Base-by-base conservation (phyloP, 768 basidiomycete genomes). In the Boletus subparvulus region DNA sequence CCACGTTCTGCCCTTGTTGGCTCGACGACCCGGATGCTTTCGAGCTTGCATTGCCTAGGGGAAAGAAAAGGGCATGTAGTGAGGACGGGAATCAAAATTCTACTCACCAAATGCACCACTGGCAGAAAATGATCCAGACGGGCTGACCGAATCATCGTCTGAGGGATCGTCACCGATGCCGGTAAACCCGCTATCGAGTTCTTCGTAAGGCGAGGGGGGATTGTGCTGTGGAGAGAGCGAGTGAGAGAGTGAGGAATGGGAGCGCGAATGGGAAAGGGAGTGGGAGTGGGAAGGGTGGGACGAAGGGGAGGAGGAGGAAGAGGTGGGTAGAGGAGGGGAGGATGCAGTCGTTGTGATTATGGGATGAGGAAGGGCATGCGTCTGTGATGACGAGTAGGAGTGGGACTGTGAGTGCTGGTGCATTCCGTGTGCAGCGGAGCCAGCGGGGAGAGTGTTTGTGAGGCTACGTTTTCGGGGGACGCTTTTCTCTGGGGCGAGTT, bases 381-480 rank as follows among this genome's bases (percentile, higher is more conserved):
- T 56, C 13, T 60, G 64, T 56, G 65, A 35, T 5, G 67, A 36
- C 40, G 67, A 49, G 42, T 55, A 60, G 10, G 71, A 58, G 28
- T 72, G 65, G 6, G 69, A 71, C 0, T 70, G 69, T 0, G 69
- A 63, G 24, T 71, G 70, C 3, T 62, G 61, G 42, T 68, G 69
- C 41, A 61, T 47, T 54, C 44, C n/a, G 47, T 68, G 68, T 33
- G 54, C 3, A 5, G 42, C 37, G 11, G 58, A 13, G 36, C 21
- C 11, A 39, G 58, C 5, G 74, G 81, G 76, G 17, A 79, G 68
- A 4, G 73, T 68, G 50, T 74, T 71, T 2, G 77, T 83, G 65
- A 88, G 85, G 66, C 84, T 86, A 56, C 88, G 79, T 70, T 89
- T 89, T 37, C 86, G 76, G 2, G 86, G 84, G 11, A 87, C 77